Base-by-base conservation (phyloP, 352 stramenopile genomes). In the Phytopythium kandeliae region DNA sequence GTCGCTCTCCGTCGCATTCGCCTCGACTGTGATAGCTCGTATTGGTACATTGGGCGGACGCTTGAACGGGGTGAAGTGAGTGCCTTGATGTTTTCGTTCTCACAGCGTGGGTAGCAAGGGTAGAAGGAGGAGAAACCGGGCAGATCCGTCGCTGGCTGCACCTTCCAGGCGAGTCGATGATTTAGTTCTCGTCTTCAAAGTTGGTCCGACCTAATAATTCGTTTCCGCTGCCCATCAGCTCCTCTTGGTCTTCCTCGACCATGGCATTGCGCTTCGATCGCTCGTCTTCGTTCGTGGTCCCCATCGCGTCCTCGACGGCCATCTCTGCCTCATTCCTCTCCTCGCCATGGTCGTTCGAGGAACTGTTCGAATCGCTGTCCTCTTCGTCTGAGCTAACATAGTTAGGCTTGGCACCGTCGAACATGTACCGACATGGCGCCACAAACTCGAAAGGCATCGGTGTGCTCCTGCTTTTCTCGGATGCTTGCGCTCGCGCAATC, bases 191-290 rank as follows among this genome's bases (percentile, higher is more conserved):
- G 34, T 80, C 75, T 51, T 86, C 77, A 40, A 90, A 81, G 44
- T 69, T 80, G 53, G 65, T 72, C 51, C 67, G 71, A 30, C 70
- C 66, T 48, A 90, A 51, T 42, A 90, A 66, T 36, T 90, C 79
- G 49, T 85, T 88, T 28, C 79, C 77, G 48, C 77, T 89, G 30
- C 75, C 77, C 74, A 91, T 84, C 26, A 89, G 55, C 49, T 85
- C 75, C 47, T 89, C 80, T 56, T 86, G 72, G 15, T 86, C 74
- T 36, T 48, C 37, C 16, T 84, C 52, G 11, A 67, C 68, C 7
- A 63, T 55, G 11, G 19, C 55, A 0, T 52, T 31, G 16, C 54
- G 60, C 54, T 58, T 60, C 25, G 71, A 57, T 8, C 48, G 9
- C 48, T 36, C 37, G 33, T 38, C 48, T 26, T 67, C 56, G 33